Conservation (phyloP, 305 asterid genomes). For the Galium porrigens region DNA sequence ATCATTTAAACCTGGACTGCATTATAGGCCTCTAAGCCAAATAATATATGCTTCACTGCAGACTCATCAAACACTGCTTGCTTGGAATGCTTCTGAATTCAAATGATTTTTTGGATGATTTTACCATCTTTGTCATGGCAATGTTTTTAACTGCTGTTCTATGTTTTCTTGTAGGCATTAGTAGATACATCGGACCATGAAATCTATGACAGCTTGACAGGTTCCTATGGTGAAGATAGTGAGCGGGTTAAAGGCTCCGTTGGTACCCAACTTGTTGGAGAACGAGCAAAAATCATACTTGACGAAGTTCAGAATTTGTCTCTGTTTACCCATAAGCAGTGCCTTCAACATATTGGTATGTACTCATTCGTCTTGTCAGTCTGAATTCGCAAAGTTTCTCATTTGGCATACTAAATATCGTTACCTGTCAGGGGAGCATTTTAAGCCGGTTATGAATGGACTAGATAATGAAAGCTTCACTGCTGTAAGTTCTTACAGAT, state of each 20-base stretch:
- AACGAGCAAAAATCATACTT: conserved; percentile 75
- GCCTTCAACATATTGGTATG: conserved; percentile 78
- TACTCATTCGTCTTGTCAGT: conserved; percentile 5
- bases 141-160: neutral
- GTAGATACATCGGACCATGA: conserved; percentile 69
- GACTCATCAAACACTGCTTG: neutral
- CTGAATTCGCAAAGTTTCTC: conserved; percentile 3
- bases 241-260: conserved; percentile 76
- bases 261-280: conserved; percentile 84
- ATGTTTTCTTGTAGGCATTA: conserved; percentile 42
- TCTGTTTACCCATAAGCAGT: conserved; percentile 56
- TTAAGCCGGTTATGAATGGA: conserved; percentile 58
- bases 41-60: neutral
- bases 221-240: conserved; percentile 54
- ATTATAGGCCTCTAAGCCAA: neutral
- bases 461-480: conserved; percentile 43
- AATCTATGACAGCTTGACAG: conserved; percentile 60
- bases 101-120: neutral
- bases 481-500: conserved; percentile 38
- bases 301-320: conserved; percentile 61
- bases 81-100: neutral
- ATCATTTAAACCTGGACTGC: neutral
- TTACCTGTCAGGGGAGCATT: conserved; percentile 59
- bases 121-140: neutral
- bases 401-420: conserved; percentile 17